Evolutionary conservation across 73 alveolate species (phyloP).

Genomic region (Breviolum minutum): DNA sequence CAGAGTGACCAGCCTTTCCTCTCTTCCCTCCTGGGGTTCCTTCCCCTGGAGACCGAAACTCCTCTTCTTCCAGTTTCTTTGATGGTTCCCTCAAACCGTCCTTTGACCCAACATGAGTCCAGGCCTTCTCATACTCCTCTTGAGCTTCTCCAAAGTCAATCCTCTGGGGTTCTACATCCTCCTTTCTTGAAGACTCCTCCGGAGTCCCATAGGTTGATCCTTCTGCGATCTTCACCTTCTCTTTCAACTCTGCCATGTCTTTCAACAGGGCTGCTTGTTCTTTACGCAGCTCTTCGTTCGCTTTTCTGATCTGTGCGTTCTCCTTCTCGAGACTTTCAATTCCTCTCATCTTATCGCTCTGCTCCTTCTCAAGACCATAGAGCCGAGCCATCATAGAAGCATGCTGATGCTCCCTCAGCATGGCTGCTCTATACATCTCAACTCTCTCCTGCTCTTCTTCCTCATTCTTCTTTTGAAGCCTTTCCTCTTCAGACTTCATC

Average conservation of each 20-base stretch:
- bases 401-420: background rate
- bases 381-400: background rate
- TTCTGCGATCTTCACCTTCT: background rate
- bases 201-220: background rate
- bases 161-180: background rate
- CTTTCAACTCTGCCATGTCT: background rate
- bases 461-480: no score
- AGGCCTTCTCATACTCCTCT: background rate
- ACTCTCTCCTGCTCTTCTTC: no score
- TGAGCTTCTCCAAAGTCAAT: no score
- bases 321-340: background rate
- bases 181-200: background rate
- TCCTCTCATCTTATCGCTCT: background rate
- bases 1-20: no score
- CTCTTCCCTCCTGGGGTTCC: no score
- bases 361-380: background rate
- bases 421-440: no score
- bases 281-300: background rate
- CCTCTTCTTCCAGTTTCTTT: no score
- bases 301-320: background rate
- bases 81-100: no score
- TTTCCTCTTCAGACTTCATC: no score
- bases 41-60: no score
- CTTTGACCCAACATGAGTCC: no score
- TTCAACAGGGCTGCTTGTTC: background rate